Percentiles rank a stretch among this genome's conserved stretches.
These are phyloP conservation scores for Mycena vulgaris DNA, from an alignment of 768 basidiomycete genomes.

Conservation along the genomic window DNA sequence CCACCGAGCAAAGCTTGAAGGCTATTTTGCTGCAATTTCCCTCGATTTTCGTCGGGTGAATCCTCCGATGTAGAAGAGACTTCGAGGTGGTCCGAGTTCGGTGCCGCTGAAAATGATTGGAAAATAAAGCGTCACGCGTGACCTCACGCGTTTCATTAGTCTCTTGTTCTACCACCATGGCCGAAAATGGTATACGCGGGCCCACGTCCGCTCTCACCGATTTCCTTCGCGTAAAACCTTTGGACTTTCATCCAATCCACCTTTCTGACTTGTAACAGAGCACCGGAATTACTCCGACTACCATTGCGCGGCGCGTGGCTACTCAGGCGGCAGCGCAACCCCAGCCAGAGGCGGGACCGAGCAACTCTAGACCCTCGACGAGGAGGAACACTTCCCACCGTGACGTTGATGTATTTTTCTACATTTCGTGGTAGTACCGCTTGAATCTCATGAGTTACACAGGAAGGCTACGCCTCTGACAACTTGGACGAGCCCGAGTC, in stretches of 20 bases:
- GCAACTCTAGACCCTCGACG: slow-evolving; percentile 41
- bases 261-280: slow-evolving; percentile 47
- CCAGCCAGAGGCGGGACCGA: slow-evolving; percentile 64
- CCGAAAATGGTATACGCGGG: slow-evolving; percentile 79
- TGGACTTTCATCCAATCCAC: neutral
- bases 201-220: slow-evolving; percentile 89
- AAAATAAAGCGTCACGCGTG: slow-evolving; percentile 4
- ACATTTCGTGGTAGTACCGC: no score
- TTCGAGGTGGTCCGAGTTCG: no score
- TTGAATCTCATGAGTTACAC: neutral
- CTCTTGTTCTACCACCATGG: slow-evolving; percentile 20
- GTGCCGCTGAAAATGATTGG: neutral
- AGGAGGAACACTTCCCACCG: slow-evolving; percentile 6
- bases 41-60: no score
- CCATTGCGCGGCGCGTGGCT: slow-evolving; percentile 59
- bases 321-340: slow-evolving; percentile 52
- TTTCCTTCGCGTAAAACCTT: slow-evolving; percentile 74
- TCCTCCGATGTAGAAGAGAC: no score
- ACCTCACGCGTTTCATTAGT: slow-evolving; percentile 35
- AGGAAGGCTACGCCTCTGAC: slow-evolving; percentile 77
- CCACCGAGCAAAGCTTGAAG: no score
- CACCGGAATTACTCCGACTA: slow-evolving; percentile 64
- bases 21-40: no score
- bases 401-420: slow-evolving; percentile 25
- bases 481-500: slow-evolving; percentile 77